Percentiles rank a stretch among this genome's conserved stretches.
Evolutionary conservation across 2,329 filamentous ascomycete species (phyloP).

Genomic region (Cyphellophora europaea): DNA sequence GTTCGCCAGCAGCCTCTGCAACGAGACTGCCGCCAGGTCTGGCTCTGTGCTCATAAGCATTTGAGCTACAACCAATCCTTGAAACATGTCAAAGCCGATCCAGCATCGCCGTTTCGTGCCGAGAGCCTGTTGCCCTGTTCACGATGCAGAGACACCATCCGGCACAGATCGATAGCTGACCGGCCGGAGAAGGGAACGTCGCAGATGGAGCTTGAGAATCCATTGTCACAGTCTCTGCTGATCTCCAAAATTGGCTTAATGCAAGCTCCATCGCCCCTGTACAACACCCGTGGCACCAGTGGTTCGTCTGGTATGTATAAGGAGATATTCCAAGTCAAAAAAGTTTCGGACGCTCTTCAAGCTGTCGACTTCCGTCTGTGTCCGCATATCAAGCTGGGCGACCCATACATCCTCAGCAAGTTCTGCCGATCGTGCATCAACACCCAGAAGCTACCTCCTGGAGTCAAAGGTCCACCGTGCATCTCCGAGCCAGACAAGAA

Average conservation of each 20-base stretch:
- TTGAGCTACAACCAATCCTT: slow-evolving; percentile 16
- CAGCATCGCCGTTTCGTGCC: slow-evolving; percentile 17
- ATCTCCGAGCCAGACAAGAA: slow-evolving; percentile 15
- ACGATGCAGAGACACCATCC: slow-evolving; percentile 17
- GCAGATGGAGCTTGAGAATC: slow-evolving; percentile 14
- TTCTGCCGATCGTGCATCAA: slow-evolving; percentile 20
- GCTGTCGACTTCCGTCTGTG: slow-evolving; percentile 18
- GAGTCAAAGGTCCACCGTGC: slow-evolving; percentile 17
- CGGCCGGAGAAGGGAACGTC: slow-evolving; percentile 18
- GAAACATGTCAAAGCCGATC: slow-evolving; percentile 15
- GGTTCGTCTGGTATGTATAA: slow-evolving; percentile 18
- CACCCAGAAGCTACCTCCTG: slow-evolving; percentile 17
- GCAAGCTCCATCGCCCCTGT: slow-evolving; percentile 15
- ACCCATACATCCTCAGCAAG: slow-evolving; percentile 18
- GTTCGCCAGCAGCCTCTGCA: slow-evolving; percentile 8
- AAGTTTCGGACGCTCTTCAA: slow-evolving; percentile 16
- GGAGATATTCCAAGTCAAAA: slow-evolving; percentile 18
- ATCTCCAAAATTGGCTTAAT: slow-evolving; percentile 19
- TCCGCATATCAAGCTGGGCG: slow-evolving; percentile 17
- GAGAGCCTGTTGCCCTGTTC: slow-evolving; percentile 17
- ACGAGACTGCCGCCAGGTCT: slow-evolving; percentile 18
- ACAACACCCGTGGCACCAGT: slow-evolving; percentile 13
- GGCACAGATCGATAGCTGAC: slow-evolving; percentile 17
- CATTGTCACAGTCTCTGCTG: slow-evolving; percentile 15
- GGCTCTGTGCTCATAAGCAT: slow-evolving; percentile 18